Base-by-base conservation (phyloP, 345 rosid genomes). In the Pugionium dolabratum region DNA sequence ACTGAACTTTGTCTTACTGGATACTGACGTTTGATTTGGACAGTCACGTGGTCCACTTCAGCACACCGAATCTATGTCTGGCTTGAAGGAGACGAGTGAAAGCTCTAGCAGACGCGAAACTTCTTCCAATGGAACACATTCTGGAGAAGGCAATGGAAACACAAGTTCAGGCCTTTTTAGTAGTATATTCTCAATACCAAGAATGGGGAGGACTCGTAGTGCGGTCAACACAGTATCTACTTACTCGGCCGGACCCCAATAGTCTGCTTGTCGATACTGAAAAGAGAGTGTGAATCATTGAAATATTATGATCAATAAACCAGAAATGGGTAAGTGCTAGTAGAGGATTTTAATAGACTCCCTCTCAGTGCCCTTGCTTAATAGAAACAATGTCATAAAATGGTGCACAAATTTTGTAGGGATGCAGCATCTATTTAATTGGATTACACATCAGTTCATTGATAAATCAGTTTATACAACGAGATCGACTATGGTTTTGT, bases 11-110 rank as follows among this genome's bases (percentile, higher is more conserved):
- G 40, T 5, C 41, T 9, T 57, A 11, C 4, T 2, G 37, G 41
- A 46, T 7, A 41, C 46, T 49, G 54, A 57, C 54, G 32, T 61
- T n/a, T 32, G 7, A 27, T 42, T 48, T 62, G 11, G 18, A 40
- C 81, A 84, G 87, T 75, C 73, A 52, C 72, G 59, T 39, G 47
- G 64, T 44, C 41, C 69, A 30, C 75, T 52, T 35, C 77, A 62
- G 39, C 74, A 59, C 69, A 43, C 69, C 34, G 73, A 73, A 34
- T 72, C 78, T 42, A 35, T 69, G 66, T 41, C 75, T 33, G 76
- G 81, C 53, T 80, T 79, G 36, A 82, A 82, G 85, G 85, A 83
- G 10, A 52, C 64, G 28, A 77, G 61, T 9, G 82, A 67, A 67
- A 43, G 33, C 26, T 5, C 54, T 61, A 35, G 66, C 44, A 46